Evolutionary conservation across 2,329 filamentous ascomycete genomes (phyloP).

Genomic region (Alternaria sp.): DNA sequence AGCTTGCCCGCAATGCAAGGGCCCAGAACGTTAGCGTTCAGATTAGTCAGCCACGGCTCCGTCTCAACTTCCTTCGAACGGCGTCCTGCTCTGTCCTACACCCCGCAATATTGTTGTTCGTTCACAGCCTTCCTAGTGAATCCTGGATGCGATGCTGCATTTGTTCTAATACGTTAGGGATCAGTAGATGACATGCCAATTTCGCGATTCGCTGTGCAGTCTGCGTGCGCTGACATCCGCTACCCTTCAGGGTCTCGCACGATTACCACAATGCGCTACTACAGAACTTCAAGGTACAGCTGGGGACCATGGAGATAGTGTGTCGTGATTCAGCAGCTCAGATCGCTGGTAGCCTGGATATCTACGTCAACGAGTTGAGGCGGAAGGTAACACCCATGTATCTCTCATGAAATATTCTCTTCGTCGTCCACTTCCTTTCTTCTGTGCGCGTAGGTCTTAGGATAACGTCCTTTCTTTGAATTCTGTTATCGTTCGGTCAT

Average conservation of each 20-base stretch:
- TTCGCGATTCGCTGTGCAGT: not conserved
- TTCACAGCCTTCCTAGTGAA: not conserved
- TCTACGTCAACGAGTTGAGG: not conserved
- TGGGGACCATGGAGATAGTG: too few relatives aligned
- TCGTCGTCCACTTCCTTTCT: not conserved
- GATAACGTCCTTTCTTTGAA: not conserved
- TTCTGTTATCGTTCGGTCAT: not conserved
- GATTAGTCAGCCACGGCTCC: conserved; percentile 3
- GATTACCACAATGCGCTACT: not conserved
- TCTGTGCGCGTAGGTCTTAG: not conserved
- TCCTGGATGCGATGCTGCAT: too few relatives aligned
- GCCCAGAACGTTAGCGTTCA: conserved; percentile 3
- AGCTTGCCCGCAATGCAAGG: conserved; percentile 38
- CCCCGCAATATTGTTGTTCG: not conserved
- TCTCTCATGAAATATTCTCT: not conserved
- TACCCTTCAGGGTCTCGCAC: not conserved
- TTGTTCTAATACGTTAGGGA: not conserved
- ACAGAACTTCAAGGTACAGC: not conserved
- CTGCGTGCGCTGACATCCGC: not conserved
- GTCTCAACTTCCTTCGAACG: not conserved
- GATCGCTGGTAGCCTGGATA: not conserved
- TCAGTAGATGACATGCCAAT: not conserved
- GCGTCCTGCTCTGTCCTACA: not conserved
- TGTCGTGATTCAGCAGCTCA: not conserved
- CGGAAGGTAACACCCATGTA: not conserved